A percentile compares a stretch with the other conserved stretches of the same genome.
phyloP scores from a whole-genome alignment of 495 filamentous ascomycete genomes.

The Penicillium ochrochloron region DNA sequence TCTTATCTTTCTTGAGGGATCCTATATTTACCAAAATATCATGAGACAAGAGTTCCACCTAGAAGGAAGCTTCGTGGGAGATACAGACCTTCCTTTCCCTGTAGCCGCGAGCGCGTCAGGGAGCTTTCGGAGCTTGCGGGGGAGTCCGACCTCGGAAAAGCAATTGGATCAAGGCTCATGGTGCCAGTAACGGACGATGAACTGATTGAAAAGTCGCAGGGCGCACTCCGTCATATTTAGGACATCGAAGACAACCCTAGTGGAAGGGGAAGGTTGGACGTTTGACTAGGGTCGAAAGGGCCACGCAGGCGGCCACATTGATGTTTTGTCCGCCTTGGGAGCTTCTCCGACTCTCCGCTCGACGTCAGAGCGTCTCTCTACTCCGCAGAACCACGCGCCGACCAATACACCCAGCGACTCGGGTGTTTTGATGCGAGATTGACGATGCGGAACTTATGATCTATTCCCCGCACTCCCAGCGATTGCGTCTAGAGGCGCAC shows the following conservation, averaged over 20 bases:
- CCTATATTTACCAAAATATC: conserved; percentile 48
- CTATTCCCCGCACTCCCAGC: conserved; percentile 29
- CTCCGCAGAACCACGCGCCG: conserved; percentile 5
- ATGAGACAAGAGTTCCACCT: conserved; percentile 9
- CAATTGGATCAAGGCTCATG: conserved; percentile 74
- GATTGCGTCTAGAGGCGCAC: conserved; percentile 31
- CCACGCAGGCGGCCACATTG: conserved; percentile 40
- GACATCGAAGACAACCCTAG: conserved; percentile 27
- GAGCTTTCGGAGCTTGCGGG: conserved; percentile 78
- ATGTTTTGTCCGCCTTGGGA: conserved; percentile 37
- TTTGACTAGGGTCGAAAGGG: conserved; percentile 28
- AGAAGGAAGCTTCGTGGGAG: not conserved
- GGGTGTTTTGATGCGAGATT: not conserved
- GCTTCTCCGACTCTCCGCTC: conserved; percentile 25
- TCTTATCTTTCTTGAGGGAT: conserved; percentile 79
- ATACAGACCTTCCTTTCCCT: conserved; percentile 55
- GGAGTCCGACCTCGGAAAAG: conserved; percentile 68
- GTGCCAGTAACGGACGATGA: conserved; percentile 41
- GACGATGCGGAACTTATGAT: conserved; percentile 25
- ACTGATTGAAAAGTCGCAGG: conserved; percentile 29
- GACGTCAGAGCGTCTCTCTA: conserved; percentile 25
- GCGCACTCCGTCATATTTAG: conserved; percentile 47
- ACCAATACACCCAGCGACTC: not conserved
- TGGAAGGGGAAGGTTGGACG: conserved; percentile 17
- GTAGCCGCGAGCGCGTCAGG: conserved; percentile 63